Base-by-base conservation (phyloP, 495 filamentous ascomycete genomes). In the Schizothecium vesticola region DNA sequence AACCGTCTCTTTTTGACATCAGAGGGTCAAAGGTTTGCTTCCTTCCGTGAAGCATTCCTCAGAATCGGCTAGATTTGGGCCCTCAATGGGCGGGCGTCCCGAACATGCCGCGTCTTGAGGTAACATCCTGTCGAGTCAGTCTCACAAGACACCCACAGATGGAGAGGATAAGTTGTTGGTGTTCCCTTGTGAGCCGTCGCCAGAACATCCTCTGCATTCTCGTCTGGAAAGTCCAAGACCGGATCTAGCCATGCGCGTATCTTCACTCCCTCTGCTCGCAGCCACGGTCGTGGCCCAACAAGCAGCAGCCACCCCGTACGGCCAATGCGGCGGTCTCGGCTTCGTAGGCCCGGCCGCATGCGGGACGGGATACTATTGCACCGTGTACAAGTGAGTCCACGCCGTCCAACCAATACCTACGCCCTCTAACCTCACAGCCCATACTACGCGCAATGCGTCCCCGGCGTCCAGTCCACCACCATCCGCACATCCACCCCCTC, bases 221-320 rank as follows among this genome's bases (percentile, higher is more conserved):
- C 28, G 9, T 25, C 24, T 59, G 8, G 13, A 5, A 13, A 25
- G 6, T 29, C 26, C 19, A 51, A 51, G 5, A 51, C 6, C 43
- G 2, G 16, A 51, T n/a, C 19, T 19, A 7, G 71, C 61, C 12
- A 71, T 73, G 69, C 69, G 72, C 51, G 63, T 61, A 2, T 10
- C 69, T 56, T 57, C 60, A 56, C 28, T 74, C 59, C 67, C 65
- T 57, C 10, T 72, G 8, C 36, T 68, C 28, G 70, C 63, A 6
- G 70, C 67, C 3, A 67, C 65, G 2, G 72, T 29, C 21, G 28
- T 62, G n/a, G 72, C 70, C 51, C 67, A 74, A 43, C 71, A 77
- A 43, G 71, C 69, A 6, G 71, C 68, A 3, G 73, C 76, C 22
- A 51, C 66, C 5, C 59, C 72, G 9, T 72, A 66, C n/a, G 67